These are phyloP conservation scores for Pseudodiploospora longispora DNA, from an alignment of 2,329 filamentous ascomycete genomes.

Conservation along the genomic window DNA sequence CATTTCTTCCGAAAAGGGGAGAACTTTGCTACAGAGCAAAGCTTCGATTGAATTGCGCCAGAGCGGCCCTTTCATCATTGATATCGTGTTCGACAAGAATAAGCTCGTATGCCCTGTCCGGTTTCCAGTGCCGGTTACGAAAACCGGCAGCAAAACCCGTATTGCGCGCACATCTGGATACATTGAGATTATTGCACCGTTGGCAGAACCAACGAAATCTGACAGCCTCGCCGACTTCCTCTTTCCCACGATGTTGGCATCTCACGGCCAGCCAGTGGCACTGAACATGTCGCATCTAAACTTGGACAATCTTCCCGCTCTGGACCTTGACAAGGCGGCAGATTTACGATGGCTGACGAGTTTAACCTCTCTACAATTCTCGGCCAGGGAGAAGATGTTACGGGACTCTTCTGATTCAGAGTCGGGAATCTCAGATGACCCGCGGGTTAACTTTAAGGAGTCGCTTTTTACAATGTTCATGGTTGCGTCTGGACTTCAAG, in stretches of 20 bases:
- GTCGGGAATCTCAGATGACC: conserved; percentile 18
- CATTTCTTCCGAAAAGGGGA: conserved; percentile 26
- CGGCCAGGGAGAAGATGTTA: conserved; percentile 29
- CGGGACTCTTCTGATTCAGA: conserved; percentile 19
- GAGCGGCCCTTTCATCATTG: conserved; percentile 30
- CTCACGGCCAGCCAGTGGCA: conserved; percentile 22
- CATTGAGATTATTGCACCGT: conserved; percentile 34
- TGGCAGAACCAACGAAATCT: conserved; percentile 17
- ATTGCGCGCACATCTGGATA: conserved; percentile 37
- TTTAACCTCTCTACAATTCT: conserved; percentile 33
- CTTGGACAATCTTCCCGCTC: conserved; percentile 35
- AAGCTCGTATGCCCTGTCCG: conserved; percentile 23
- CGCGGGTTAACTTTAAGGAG: conserved; percentile 40
- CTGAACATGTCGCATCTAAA: conserved; percentile 34
- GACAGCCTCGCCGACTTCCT: conserved; percentile 25
- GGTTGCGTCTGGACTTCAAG: conserved; percentile 36
- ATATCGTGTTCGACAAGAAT: conserved; percentile 30
- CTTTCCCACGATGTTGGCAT: conserved; percentile 25
- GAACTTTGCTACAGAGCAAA: conserved; percentile 29
- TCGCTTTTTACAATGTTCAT: conserved; percentile 40
- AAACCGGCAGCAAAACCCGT: conserved; percentile 26
- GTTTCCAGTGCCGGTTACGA: conserved; percentile 33
- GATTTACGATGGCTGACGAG: conserved; percentile 30
- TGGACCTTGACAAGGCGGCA: conserved; percentile 28
- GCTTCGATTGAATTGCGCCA: conserved; percentile 29